Evolutionary conservation across 257 asterid species (phyloP).

Genomic region (Solanum commersonii): DNA sequence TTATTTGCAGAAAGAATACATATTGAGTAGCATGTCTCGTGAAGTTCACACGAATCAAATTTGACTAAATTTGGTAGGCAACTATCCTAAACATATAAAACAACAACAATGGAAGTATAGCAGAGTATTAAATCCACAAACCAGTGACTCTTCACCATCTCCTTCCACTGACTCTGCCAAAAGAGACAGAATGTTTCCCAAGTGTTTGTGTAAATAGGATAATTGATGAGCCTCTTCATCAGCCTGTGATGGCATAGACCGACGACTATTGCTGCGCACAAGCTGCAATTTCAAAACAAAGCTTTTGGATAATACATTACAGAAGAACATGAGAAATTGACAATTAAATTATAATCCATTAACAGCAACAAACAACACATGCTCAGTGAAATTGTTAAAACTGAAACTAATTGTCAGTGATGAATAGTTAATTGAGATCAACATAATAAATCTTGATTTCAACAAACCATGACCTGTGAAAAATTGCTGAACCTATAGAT

Average conservation of each 20-base stretch:
- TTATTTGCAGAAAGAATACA: background rate
- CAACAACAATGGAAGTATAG: background rate
- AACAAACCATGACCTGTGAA: background rate
- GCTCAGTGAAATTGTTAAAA: background rate
- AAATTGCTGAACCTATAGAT: background rate
- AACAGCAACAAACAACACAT: background rate
- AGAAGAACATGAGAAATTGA: background rate
- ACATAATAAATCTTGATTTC: background rate
- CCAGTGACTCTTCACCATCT: conserved; percentile 78
- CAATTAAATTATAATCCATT: background rate
- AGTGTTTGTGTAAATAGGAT: conserved; percentile 86
- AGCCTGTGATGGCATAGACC: conserved; percentile 84
- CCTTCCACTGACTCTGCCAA: conserved; percentile 68
- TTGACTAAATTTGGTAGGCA: background rate
- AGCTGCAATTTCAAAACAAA: conserved; percentile 37
- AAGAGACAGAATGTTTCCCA: conserved; percentile 81
- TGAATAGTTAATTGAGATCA: background rate
- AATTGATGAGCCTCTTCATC: conserved; percentile 98
- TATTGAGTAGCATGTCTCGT: background rate
- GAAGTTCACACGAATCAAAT: background rate
- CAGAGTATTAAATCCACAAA: conserved; percentile 17
- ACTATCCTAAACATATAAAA: background rate
- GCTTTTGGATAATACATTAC: background rate
- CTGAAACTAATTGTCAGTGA: background rate
- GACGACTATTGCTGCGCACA: conserved; percentile 90